Percentiles rank a stretch among this genome's conserved stretches.
phyloP scores from a whole-genome alignment of 2,329 filamentous ascomycete species.

The Botrytis pseudocinerea region DNA sequence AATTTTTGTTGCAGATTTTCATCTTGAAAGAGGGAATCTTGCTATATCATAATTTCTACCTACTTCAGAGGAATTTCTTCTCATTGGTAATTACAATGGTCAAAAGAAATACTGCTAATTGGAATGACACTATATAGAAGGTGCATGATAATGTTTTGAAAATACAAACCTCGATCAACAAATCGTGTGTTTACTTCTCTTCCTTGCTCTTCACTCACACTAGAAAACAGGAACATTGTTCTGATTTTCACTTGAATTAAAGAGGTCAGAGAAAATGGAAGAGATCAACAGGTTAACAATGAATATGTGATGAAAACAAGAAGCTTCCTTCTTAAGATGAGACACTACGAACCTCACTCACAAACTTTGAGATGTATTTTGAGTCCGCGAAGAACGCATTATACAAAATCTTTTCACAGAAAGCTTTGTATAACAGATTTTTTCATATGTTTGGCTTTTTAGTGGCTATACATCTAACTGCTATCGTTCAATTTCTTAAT shows the following conservation, averaged over 20 bases:
- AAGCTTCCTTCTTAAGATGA: no score
- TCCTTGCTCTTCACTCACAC: neutral
- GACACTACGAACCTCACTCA: neutral
- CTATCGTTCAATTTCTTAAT: neutral
- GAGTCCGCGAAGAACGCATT: neutral
- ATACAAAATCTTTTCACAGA: neutral
- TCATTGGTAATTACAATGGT: neutral
- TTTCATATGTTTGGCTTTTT: neutral
- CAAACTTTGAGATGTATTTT: neutral
- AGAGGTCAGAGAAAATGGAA: neutral
- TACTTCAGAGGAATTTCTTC: neutral
- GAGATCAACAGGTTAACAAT: neutral
- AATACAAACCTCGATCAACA: neutral
- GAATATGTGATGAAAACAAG: neutral
- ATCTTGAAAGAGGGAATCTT: neutral
- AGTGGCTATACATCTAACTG: neutral
- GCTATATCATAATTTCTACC: neutral
- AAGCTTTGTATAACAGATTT: neutral
- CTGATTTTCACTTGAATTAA: neutral
- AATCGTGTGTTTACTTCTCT: neutral
- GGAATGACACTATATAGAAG: neutral
- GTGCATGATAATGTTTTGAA: neutral
- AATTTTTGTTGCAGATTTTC: neutral
- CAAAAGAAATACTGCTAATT: neutral
- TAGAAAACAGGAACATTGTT: neutral